Percentiles rank a stretch among this genome's conserved stretches.
phyloP scores from a whole-genome alignment of 331 rosid species.

The Erythrophleum ivorense region DNA sequence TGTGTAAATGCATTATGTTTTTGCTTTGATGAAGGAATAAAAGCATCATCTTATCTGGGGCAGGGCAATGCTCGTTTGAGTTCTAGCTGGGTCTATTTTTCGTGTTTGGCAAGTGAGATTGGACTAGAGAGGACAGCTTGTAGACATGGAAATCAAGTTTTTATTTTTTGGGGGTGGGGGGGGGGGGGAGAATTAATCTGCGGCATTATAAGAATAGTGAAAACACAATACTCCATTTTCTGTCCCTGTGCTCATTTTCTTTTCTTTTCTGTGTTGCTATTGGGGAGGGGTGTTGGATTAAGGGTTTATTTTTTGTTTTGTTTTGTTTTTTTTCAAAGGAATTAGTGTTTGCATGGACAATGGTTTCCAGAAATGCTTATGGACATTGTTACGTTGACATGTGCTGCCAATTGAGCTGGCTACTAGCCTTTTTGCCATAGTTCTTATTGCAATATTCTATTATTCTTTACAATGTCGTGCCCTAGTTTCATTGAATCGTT shows the following conservation, averaged over 20 bases:
- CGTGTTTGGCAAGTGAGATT: neutral
- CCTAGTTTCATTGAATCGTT: neutral
- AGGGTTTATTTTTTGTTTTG: neutral
- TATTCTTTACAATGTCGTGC: neutral
- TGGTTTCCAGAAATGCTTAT: neutral
- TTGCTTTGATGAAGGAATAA: neutral
- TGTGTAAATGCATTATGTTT: neutral
- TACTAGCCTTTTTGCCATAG: neutral
- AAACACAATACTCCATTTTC: neutral
- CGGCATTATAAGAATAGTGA: neutral
- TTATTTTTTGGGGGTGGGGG: too few species aligned
- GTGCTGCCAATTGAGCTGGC: neutral
- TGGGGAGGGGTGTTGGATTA: neutral
- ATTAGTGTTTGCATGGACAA: neutral
- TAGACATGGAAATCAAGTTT: neutral
- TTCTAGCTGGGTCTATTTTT: neutral
- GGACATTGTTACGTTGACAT: neutral
- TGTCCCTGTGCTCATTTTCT: neutral
- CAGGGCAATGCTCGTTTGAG: neutral
- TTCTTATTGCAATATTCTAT: neutral
- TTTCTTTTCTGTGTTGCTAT: neutral
- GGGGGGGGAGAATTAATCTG: neutral
- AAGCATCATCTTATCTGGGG: neutral
- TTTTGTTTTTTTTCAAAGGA: neutral
- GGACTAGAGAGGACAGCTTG: neutral